These are phyloP conservation scores for Osmanthus fragrans DNA, from an alignment of 257 asterid species.

Conservation along the genomic window DNA sequence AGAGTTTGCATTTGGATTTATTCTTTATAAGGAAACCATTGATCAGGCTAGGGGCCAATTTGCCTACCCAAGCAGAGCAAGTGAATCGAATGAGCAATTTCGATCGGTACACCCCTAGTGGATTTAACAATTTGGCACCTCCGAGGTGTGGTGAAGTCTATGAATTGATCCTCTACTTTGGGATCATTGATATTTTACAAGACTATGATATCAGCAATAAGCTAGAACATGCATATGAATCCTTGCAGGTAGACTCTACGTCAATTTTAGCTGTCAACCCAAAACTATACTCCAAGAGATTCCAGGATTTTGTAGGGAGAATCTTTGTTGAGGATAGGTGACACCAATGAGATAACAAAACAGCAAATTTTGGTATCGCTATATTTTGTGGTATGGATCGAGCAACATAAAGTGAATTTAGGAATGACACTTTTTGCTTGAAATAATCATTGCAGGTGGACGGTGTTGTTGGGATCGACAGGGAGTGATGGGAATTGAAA, in stretches of 20 bases:
- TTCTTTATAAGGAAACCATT: conserved; percentile 63
- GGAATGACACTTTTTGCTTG: conserved; percentile 2
- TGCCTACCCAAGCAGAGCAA: conserved; percentile 93
- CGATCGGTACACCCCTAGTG: conserved; percentile 55
- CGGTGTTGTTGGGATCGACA: not conserved
- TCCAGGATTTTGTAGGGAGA: too few relatives aligned
- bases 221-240: too few relatives aligned
- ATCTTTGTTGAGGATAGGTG: too few relatives aligned
- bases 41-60: conserved; percentile 84
- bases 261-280: too few relatives aligned
- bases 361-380: not conserved
- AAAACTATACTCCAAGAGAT: too few relatives aligned
- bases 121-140: too few relatives aligned
- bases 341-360: too few relatives aligned
- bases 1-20: conserved; percentile 4
- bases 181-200: too few relatives aligned
- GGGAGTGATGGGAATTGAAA: conserved; percentile 7
- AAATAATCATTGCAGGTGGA: not conserved
- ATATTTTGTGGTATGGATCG: not conserved
- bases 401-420: not conserved
- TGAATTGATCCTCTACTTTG: conserved; percentile 90
- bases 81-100: conserved; percentile 77
- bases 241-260: too few relatives aligned
- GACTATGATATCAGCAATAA: too few relatives aligned
- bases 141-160: conserved; percentile 53